Base-by-base conservation (phyloP, 495 filamentous ascomycete genomes). In the Aspergillus indologenus region DNA sequence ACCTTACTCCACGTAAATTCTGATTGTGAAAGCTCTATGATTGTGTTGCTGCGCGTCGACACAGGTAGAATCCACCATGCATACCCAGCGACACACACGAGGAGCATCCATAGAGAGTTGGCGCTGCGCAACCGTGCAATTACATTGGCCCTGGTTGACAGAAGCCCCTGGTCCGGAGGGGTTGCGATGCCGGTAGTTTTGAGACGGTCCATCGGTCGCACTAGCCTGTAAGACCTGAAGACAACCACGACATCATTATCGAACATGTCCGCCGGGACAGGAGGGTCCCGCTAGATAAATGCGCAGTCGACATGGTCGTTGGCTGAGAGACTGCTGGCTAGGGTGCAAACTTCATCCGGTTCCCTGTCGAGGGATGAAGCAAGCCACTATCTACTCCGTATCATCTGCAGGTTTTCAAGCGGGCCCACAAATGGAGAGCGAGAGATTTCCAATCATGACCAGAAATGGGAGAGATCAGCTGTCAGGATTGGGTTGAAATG, bases 1-100 rank as follows among this genome's bases (percentile, higher is more conserved):
- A 65, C 59, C 48, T 62, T 21, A 21, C 65, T 64, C 72, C 72
- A 75, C 31, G 48, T 66, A 20, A 73, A 71, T 2, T 47, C 48
- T 11, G n/a, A 22, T 22, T 47, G 31, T 4, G 2, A 26, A 2
- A n/a, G 43, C 53, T n/a, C 5, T 7, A 29, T 44, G 20, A 22
- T 18, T 19, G 29, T 44, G 14, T 46, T 59, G 15, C 31, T 17
- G 31, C 23, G 5, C 14, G 20, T 20, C 7, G 29, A 23, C 19
- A 52, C 48, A 14, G 59, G 57, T 20, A 59, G 29, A 11, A 57
- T 46, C 65, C 59, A 67, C 61, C 61, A 67, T 1, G 45, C 29
- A 8, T 58, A 40, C 29, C 57, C 54, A 18, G 54, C 45, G 11
- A 67, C 21, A 12, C 17, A 51, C 45, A 57, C 34, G 46, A 62